Evolutionary conservation across 139 green algal species (phyloP).

Genomic region (Chlamydomonas schloesseri): DNA sequence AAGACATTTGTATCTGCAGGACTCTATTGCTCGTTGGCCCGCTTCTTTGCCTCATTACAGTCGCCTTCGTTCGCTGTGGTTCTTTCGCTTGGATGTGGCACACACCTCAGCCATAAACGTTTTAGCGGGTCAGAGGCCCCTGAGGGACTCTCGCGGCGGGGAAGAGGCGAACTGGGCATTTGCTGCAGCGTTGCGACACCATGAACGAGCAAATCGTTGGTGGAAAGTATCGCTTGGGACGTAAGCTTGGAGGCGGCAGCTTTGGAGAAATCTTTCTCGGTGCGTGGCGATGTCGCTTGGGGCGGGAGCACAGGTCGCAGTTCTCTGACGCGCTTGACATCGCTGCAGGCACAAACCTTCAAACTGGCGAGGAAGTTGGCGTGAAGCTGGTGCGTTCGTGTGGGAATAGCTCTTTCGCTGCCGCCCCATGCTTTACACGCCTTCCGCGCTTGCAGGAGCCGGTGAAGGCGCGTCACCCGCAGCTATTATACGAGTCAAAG

Average conservation of each 20-base stretch:
- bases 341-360: conserved; percentile 90
- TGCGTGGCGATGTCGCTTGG: conserved; percentile 24
- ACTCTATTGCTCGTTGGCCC: too few relatives aligned
- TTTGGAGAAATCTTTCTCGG: conserved; percentile 95
- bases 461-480: conserved; percentile 90
- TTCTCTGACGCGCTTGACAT: not conserved
- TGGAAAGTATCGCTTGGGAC: conserved; percentile 82
- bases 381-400: conserved; percentile 93
- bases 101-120: too few relatives aligned
- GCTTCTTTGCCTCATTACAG: too few relatives aligned
- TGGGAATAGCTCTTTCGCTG: not conserved
- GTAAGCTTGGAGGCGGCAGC: conserved; percentile 84
- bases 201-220: conserved; percentile 59
- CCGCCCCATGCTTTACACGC: not conserved
- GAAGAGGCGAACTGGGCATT: too few relatives aligned
- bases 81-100: too few relatives aligned
- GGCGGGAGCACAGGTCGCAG: not conserved
- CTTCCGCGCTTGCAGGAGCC: conserved; percentile 76
- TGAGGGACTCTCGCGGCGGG: too few relatives aligned
- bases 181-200: not conserved
- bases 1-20: too few relatives aligned
- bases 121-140: too few relatives aligned
- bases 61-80: too few relatives aligned
- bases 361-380: conserved; percentile 97
- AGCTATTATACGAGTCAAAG: conserved; percentile 96